phyloP scores from a whole-genome alignment of 257 asterid genomes.

The Fraxinus pennsylvanica region DNA sequence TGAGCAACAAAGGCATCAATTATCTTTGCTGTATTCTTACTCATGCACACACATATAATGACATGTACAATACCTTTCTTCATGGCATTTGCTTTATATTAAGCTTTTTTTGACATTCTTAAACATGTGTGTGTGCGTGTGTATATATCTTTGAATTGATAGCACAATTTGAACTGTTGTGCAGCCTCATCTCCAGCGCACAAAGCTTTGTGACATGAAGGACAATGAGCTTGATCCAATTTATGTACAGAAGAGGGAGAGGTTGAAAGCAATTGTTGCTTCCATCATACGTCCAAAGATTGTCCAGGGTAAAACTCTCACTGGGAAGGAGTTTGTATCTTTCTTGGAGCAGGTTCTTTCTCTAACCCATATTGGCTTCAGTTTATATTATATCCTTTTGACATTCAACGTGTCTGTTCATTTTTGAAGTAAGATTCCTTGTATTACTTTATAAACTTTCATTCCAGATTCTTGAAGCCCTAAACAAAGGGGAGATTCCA shows the following conservation, averaged over 20 bases:
- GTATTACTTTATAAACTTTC: slow-evolving; percentile 19
- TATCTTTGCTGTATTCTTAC: no score
- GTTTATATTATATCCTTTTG: not conserved
- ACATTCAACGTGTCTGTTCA: not conserved
- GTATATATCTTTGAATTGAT: slow-evolving; percentile 16
- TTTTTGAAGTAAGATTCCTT: not conserved
- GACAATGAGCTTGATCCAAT: slow-evolving; percentile 79
- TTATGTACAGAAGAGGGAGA: slow-evolving; percentile 75
- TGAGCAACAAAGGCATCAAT: not conserved
- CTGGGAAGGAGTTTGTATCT: slow-evolving; percentile 85
- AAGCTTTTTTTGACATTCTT: slow-evolving; percentile 13
- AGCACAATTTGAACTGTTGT: slow-evolving; percentile 30
- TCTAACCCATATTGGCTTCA: slow-evolving; percentile 25
- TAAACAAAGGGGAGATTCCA: slow-evolving; percentile 98
- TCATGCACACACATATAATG: not conserved
- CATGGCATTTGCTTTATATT: slow-evolving; percentile 4
- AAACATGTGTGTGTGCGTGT: not conserved
- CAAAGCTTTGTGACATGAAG: slow-evolving; percentile 91
- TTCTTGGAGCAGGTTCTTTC: slow-evolving; percentile 80
- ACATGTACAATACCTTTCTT: not conserved
- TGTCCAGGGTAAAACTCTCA: slow-evolving; percentile 92
- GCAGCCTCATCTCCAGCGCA: slow-evolving; percentile 97
- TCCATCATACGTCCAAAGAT: slow-evolving; percentile 86
- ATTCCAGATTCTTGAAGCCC: slow-evolving; percentile 86
- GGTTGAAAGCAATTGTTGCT: slow-evolving; percentile 73